Conservation (phyloP, 768 basidiomycete species). For the Hypsizygus marmoreus region DNA sequence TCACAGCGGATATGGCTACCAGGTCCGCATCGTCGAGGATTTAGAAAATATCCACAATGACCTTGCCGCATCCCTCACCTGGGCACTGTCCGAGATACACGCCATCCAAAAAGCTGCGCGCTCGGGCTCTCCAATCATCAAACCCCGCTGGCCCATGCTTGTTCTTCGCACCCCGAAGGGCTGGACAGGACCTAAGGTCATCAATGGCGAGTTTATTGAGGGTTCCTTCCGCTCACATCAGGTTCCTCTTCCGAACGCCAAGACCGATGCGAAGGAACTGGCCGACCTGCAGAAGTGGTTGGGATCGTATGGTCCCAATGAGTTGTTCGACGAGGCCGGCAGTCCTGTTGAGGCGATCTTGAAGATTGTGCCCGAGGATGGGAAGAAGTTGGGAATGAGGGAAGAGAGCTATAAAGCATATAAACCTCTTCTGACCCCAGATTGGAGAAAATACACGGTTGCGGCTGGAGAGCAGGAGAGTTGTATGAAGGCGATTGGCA, state of each 20-base stretch:
- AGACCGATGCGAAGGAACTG: slow-evolving; percentile 65
- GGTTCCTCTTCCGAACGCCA: slow-evolving; percentile 79
- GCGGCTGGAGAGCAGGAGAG: slow-evolving; percentile 62
- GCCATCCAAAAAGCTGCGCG: slow-evolving; percentile 83
- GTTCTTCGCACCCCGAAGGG: slow-evolving; percentile 88
- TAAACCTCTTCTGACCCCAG: slow-evolving; percentile 59
- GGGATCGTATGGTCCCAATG: slow-evolving; percentile 63
- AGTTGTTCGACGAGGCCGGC: slow-evolving; percentile 64
- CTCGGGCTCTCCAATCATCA: slow-evolving; percentile 70
- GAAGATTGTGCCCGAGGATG: slow-evolving; percentile 55
- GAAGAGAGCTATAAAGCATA: slow-evolving; percentile 69
- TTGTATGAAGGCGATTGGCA: slow-evolving; percentile 75
- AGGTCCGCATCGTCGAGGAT: slow-evolving; percentile 79
- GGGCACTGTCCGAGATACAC: slow-evolving; percentile 73
- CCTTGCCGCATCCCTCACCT: slow-evolving; percentile 80
- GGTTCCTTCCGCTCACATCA: slow-evolving; percentile 87
- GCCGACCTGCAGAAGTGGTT: slow-evolving; percentile 71
- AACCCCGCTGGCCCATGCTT: slow-evolving; percentile 91
- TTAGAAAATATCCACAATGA: slow-evolving; percentile 69
- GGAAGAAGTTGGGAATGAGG: slow-evolving; percentile 68
- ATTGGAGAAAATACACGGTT: slow-evolving; percentile 60
- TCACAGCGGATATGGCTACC: slow-evolving; percentile 81
- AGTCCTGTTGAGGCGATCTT: slow-evolving; percentile 56
- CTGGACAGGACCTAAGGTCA: slow-evolving; percentile 64
- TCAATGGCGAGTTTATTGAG: slow-evolving; percentile 74